phyloP scores from a whole-genome alignment of 1,284 basidiomycete genomes.

The Agroathelia rolfsii region DNA sequence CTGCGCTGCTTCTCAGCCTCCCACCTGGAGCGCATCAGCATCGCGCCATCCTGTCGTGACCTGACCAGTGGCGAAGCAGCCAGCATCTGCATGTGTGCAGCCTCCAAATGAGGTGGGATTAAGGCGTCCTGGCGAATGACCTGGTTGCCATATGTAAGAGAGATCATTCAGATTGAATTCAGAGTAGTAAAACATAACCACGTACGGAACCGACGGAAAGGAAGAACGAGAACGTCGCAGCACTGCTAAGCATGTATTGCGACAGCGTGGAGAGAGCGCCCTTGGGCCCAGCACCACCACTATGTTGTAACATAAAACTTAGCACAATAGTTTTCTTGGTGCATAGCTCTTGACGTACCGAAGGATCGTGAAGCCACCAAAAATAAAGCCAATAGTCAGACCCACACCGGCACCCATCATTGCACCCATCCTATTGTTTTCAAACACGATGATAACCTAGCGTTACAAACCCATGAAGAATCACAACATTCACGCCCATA shows the following conservation, averaged over 20 bases:
- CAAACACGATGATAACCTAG: too few relatives aligned
- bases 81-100: slow-evolving; percentile 45
- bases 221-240: slow-evolving; percentile 81
- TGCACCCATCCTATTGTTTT: slow-evolving; percentile 87
- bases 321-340: slow-evolving; percentile 5
- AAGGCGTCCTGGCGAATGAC: slow-evolving; percentile 66
- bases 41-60: slow-evolving; percentile 54
- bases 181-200: too few relatives aligned
- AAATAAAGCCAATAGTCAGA: slow-evolving; percentile 92
- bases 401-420: slow-evolving; percentile 89
- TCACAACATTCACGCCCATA: too few relatives aligned
- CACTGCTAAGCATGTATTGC: slow-evolving; percentile 90
- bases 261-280: slow-evolving; percentile 82
- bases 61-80: slow-evolving; percentile 39
- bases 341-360: too few relatives aligned
- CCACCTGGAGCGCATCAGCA: slow-evolving; percentile 62
- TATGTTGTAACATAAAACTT: slow-evolving; percentile 21
- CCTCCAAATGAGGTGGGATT: slow-evolving; percentile 49
- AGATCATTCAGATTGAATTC: slow-evolving; percentile 10
- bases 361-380: slow-evolving; percentile 84
- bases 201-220: slow-evolving; percentile 74
- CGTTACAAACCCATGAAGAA: too few relatives aligned
- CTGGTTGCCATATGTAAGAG: slow-evolving; percentile 27
- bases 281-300: slow-evolving; percentile 80
- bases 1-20: slow-evolving; percentile 42